Evolutionary conservation across 129 eudicot genomes (phyloP), one percentile per base, ranked within the genome.

Genomic region (Helianthus tuberosus): DNA sequence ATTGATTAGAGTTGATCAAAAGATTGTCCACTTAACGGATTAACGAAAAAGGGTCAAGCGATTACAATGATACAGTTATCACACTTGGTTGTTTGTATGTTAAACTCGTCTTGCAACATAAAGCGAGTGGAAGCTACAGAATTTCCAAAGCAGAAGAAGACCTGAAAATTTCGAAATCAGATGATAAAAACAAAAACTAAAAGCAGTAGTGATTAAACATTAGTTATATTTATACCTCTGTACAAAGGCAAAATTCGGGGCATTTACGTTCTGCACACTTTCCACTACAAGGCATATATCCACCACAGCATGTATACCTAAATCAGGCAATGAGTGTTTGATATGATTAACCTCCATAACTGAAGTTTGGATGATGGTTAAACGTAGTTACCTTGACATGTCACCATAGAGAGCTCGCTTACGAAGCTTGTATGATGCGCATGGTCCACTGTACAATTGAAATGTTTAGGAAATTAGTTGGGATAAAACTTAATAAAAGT

Each of bases 231-330:
- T 27, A 32, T 83, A 93, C 98, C 97, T 93, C 98, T 52, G 93
- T 83, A 52, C 87, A 86, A 79, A 93, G 98, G 77, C 98, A 93
- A 57, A 88, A 80, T 64, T 77, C 81, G 47, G 98, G 98, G 80
- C 98, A 93, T 72, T 77, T 76, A 57, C 89, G 89, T 84, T 90
- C 98, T 41, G 91, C 88, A 76, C 98, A 93, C 52, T 89, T 84
- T 27, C 98, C 98, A 79, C 98, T 93, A 64, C 97, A 93, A n/a
- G 96, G 97, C 91, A 90, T 86, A 75, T 84, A 93, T 60, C 98
- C 98, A 43, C 87, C 96, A 84, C 96, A 90, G 14, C 98, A 93
- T 38, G 61, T 77, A 83, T 93, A 93, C 83, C 92, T 90, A 16
- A 11, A 72, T 41, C 69, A 75, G 11, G 57, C 41, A 66, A 63